A percentile compares a stretch with the other conserved stretches of the same genome.
Evolutionary conservation across 1,284 basidiomycete species (phyloP).

Genomic region (Apiotrichum brassicae): DNA sequence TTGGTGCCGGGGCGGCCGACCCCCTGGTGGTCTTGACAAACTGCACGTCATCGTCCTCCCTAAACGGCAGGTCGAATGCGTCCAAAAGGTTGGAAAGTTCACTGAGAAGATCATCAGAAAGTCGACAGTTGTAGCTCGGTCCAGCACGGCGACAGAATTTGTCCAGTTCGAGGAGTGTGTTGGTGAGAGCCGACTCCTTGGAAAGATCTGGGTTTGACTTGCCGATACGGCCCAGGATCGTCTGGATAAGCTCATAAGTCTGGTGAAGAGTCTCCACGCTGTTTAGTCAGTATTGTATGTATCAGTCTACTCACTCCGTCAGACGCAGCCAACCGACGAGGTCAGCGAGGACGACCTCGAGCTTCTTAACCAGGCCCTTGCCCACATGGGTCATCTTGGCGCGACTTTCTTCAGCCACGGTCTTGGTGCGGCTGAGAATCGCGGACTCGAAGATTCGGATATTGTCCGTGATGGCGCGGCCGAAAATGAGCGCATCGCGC

Average conservation of each 20-base stretch:
- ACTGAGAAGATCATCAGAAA: constrained; percentile 43
- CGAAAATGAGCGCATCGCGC: constrained; percentile 91
- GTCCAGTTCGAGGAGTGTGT: constrained; percentile 38
- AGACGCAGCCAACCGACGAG: constrained; percentile 79
- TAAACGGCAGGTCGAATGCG: constrained; percentile 33
- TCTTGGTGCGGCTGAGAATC: constrained; percentile 46
- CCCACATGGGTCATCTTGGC: constrained; percentile 49
- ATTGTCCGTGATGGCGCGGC: constrained; percentile 71
- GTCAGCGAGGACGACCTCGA: constrained; percentile 71
- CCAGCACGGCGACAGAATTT: constrained; percentile 40
- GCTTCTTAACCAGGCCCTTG: constrained; percentile 65
- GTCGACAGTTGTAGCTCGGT: constrained; percentile 38
- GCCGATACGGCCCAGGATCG: constrained; percentile 57
- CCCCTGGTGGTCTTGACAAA: constrained; percentile 19
- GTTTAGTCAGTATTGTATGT: neutral
- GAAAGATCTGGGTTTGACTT: constrained; percentile 28
- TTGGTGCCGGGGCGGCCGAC: neutral
- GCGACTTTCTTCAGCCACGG: constrained; percentile 29
- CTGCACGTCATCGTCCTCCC: constrained; percentile 40
- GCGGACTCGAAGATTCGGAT: constrained; percentile 70
- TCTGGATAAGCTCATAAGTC: constrained; percentile 71
- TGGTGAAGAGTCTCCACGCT: constrained; percentile 75
- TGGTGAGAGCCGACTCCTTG: constrained; percentile 23
- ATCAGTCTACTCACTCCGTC: constrained; percentile 56
- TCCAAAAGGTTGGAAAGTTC: constrained; percentile 43